Base-by-base conservation (phyloP, 352 stramenopile species). In the Phytophthora rubi region DNA sequence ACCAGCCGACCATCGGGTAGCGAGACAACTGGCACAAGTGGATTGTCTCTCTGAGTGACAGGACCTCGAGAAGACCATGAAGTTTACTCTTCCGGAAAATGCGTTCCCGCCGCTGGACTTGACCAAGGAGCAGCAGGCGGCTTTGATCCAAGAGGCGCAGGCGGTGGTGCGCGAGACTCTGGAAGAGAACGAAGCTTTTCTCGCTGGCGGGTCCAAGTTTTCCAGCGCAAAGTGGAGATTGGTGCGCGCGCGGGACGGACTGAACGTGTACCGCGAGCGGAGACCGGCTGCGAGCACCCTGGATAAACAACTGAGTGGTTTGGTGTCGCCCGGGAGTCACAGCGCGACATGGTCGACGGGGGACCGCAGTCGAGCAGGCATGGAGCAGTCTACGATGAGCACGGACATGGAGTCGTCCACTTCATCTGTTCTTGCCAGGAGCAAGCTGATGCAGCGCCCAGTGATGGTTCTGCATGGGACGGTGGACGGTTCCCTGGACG, bases 401-500 rank as follows among this genome's bases (percentile, higher is more conserved):
- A 49, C 37, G 30, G 51, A 61, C 12, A 9, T 44, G 13, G 44
- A 49, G 8, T 59, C 62, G 6, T 64, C 55, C 13, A 53, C 66
- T 3, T 62, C 60, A 1, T 58, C 52, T 8, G n/a, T 35, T 5
- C 53, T 70, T 15, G 23, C 63, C 13, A 64, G 70, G 12, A 68
- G 67, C 44, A 55, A 69, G 23, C 30, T 66, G 2, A 73, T 79
- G 58, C 59, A 69, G 32, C 65, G 66, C 10, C 65, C 70, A 1
- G 68, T 86, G 9, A 70, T 88, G 55, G 59, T 79, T 39, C 68
- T 79, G 2, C 65, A 76, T 16, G 82, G 82, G 4, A 76, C 65
- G n/a, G 30, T 88, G 10, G 78, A 83, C 6, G 80, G 82, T 4
- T 79, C 74, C 0, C 21, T 90, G 35, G 78, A 90, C 12, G 82